Percentiles rank a stretch among this genome's conserved stretches.
phyloP scores from a whole-genome alignment of 208 protist species.

The Herpetomonas samuelpessoai region DNA sequence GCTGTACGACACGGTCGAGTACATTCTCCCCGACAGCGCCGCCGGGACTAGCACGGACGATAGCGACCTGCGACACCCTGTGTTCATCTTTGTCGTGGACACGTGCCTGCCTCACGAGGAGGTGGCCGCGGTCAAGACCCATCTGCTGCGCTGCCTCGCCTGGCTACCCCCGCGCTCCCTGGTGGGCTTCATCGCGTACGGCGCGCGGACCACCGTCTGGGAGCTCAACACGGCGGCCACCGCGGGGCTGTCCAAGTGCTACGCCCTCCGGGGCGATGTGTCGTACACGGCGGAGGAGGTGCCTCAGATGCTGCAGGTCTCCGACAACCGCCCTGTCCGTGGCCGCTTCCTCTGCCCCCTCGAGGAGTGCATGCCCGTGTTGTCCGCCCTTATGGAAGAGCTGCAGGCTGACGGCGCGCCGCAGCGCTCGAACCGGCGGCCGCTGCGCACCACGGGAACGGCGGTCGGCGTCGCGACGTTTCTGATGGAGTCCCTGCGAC shows the following conservation, averaged over 20 bases:
- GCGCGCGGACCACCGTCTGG: slow-evolving; percentile 87
- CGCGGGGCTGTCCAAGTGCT: slow-evolving; percentile 67
- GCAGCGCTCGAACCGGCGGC: slow-evolving; percentile 48
- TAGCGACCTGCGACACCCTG: slow-evolving; percentile 12
- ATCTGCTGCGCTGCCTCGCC: slow-evolving; percentile 91
- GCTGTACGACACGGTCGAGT: slow-evolving; percentile 82
- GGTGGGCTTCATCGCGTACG: slow-evolving; percentile 97
- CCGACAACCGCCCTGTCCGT: slow-evolving; percentile 47
- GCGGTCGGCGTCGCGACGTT: slow-evolving; percentile 61
- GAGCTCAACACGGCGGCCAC: slow-evolving; percentile 40
- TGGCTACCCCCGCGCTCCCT: slow-evolving; percentile 93
- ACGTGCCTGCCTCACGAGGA: slow-evolving; percentile 92
- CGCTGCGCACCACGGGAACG: slow-evolving; percentile 67
- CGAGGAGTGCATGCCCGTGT: slow-evolving; percentile 79
- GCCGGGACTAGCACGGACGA: slow-evolving; percentile 4
- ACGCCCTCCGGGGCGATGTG: slow-evolving; percentile 59
- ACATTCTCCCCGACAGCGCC: slow-evolving; percentile 37
- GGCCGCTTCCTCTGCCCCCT: slow-evolving; percentile 95
- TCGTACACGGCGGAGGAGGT: slow-evolving; percentile 40
- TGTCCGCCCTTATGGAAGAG: slow-evolving; percentile 54
- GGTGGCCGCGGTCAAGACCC: slow-evolving; percentile 88
- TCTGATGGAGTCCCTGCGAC: slow-evolving; percentile 54
- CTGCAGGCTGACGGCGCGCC: slow-evolving; percentile 47
- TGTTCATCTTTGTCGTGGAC: slow-evolving; percentile 97
- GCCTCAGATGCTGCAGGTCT: slow-evolving; percentile 57